A percentile compares a stretch with the other conserved stretches of the same genome.
Evolutionary conservation across 1,139 yeast genomes (phyloP).

Genomic region (Blastobotrys elegans): DNA sequence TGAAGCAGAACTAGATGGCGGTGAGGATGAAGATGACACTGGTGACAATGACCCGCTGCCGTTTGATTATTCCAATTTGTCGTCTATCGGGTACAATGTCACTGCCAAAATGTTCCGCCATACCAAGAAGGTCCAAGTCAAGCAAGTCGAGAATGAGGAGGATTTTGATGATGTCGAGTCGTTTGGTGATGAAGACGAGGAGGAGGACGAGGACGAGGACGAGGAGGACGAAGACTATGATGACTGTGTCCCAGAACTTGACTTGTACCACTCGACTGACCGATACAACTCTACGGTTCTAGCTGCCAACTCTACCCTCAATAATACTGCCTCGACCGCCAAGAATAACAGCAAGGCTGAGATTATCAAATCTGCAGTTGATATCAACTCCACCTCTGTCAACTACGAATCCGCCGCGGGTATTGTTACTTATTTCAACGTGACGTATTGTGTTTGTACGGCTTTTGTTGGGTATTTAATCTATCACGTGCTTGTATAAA

Average conservation of each 20-base stretch:
- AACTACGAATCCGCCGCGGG: background rate
- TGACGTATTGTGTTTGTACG: slow-evolving; percentile 4
- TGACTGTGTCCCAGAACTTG: slow-evolving; percentile 1
- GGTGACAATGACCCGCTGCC: too few species aligned
- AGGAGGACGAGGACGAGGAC: background rate
- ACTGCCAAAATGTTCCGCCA: too few species aligned
- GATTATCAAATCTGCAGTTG: too few species aligned
- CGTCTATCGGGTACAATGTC: too few species aligned
- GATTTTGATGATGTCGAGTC: slow-evolving; percentile 1
- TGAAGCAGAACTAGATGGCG: background rate
- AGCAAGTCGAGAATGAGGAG: background rate
- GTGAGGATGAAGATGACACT: background rate
- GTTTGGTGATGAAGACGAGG: background rate
- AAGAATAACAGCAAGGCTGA: background rate
- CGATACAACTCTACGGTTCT: background rate
- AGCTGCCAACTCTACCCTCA: background rate
- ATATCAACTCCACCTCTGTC: background rate
- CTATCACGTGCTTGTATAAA: background rate
- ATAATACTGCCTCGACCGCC: background rate
- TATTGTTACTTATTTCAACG: background rate
- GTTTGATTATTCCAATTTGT: too few species aligned
- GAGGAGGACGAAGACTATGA: slow-evolving; percentile 9
- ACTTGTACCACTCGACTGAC: background rate
- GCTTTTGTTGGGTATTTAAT: slow-evolving; percentile 3
- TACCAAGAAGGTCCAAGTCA: too few species aligned